Evolutionary conservation across 305 asterid species (phyloP).

Genomic region (Fraxinus dipetala): DNA sequence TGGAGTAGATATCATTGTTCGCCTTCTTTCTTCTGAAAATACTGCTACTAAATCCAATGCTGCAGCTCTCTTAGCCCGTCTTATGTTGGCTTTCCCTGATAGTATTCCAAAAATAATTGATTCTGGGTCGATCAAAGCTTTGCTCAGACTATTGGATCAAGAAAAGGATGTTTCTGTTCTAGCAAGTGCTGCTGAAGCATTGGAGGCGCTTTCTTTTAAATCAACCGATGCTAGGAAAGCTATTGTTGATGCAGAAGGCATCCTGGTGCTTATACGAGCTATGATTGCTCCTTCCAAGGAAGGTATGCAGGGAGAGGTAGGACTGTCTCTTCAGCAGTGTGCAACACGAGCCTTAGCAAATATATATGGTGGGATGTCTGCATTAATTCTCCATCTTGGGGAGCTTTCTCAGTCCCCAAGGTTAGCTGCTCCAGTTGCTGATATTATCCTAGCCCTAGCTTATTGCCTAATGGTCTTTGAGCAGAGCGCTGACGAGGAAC

Average conservation of each 20-base stretch:
- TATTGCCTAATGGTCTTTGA: slow-evolving; percentile 67
- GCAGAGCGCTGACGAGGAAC: slow-evolving; percentile 43
- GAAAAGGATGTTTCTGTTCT: slow-evolving; percentile 65
- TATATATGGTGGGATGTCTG: slow-evolving; percentile 67
- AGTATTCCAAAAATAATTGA: slow-evolving; percentile 60
- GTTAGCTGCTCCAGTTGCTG: slow-evolving; percentile 80
- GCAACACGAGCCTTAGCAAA: slow-evolving; percentile 69
- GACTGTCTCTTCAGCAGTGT: slow-evolving; percentile 60
- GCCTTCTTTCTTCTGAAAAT: slow-evolving; percentile 68
- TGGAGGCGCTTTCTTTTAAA: slow-evolving; percentile 64
- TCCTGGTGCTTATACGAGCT: slow-evolving; percentile 63
- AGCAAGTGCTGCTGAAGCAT: slow-evolving; percentile 88
- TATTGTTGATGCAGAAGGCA: slow-evolving; percentile 64
- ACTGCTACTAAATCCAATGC: slow-evolving; percentile 67
- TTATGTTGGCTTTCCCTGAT: slow-evolving; percentile 54
- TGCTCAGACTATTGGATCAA: slow-evolving; percentile 57
- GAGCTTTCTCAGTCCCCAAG: slow-evolving; percentile 79
- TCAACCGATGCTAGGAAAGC: slow-evolving; percentile 54
- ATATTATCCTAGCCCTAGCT: slow-evolving; percentile 85
- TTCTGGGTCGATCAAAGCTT: slow-evolving; percentile 62
- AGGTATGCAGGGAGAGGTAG: slow-evolving; percentile 76
- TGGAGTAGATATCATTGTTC: slow-evolving; percentile 69
- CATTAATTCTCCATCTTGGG: slow-evolving; percentile 60
- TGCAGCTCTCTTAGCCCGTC: slow-evolving; percentile 77
- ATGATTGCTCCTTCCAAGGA: slow-evolving; percentile 82